Percentiles rank a stretch among this genome's conserved stretches.
These are phyloP conservation scores for Huntiella decipiens DNA, from an alignment of 2,329 filamentous ascomycete genomes.

Conservation along the genomic window DNA sequence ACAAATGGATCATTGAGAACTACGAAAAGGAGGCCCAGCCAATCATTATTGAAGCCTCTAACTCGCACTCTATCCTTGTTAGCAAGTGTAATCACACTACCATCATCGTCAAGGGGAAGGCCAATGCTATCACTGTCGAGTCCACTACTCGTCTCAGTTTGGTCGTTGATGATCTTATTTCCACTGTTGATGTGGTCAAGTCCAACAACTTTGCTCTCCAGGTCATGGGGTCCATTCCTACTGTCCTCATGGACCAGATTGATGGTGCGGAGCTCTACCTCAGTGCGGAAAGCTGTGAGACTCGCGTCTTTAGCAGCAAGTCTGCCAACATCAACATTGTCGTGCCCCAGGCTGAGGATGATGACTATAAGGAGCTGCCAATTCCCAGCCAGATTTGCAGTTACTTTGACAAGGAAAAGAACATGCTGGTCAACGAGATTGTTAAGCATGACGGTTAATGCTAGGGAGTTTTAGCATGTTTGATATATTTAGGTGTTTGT, in stretches of 20 bases:
- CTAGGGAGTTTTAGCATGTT: neutral
- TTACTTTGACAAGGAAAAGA: slow-evolving; percentile 48
- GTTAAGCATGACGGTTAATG: slow-evolving; percentile 76
- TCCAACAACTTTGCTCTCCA: slow-evolving; percentile 88
- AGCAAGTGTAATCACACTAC: slow-evolving; percentile 82
- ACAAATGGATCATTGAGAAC: slow-evolving; percentile 92
- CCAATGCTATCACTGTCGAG: slow-evolving; percentile 90
- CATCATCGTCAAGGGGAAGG: slow-evolving; percentile 77
- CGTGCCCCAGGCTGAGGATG: slow-evolving; percentile 42
- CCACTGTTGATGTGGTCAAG: slow-evolving; percentile 87
- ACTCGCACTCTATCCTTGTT: slow-evolving; percentile 81
- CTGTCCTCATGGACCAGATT: slow-evolving; percentile 79
- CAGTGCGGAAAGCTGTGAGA: slow-evolving; percentile 54
- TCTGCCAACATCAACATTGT: slow-evolving; percentile 75
- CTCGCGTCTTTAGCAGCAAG: slow-evolving; percentile 81
- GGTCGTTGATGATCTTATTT: slow-evolving; percentile 75
- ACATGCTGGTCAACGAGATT: slow-evolving; percentile 74
- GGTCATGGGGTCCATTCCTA: slow-evolving; percentile 69
- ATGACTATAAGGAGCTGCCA: slow-evolving; percentile 73
- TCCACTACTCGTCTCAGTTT: slow-evolving; percentile 72
- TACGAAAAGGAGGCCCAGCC: slow-evolving; percentile 58
- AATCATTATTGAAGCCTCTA: slow-evolving; percentile 61
- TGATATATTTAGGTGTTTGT: neutral
- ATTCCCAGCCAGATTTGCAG: slow-evolving; percentile 80
- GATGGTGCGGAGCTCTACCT: slow-evolving; percentile 81